These are phyloP conservation scores for Cyclostephanos invisitatus DNA, from an alignment of 108 stramenopile genomes.

Conservation along the genomic window DNA sequence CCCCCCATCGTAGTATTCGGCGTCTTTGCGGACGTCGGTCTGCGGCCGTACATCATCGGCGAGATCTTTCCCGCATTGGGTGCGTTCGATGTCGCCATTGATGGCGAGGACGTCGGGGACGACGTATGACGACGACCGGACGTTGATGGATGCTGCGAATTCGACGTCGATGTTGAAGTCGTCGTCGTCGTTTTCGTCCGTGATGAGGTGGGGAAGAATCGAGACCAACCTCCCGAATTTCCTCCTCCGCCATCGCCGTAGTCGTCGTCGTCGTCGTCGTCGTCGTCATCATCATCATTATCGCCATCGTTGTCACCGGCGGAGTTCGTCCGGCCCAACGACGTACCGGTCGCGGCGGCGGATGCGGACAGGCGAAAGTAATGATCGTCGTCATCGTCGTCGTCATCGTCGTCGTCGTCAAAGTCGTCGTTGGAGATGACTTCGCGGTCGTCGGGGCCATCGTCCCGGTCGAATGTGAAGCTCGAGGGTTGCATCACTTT, in stretches of 20 bases:
- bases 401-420: neutral
- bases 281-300: no score
- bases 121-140: neutral
- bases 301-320: no score
- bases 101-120: no score
- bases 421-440: neutral
- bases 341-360: neutral
- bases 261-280: no score
- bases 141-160: neutral
- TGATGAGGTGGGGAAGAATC: neutral
- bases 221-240: no score
- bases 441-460: neutral
- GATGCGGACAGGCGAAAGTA: neutral
- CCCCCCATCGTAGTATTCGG: neutral
- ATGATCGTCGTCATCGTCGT: neutral
- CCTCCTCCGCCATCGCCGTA: no score
- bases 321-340: neutral
- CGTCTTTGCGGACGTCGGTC: neutral
- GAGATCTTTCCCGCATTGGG: neutral
- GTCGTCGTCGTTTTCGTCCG: neutral
- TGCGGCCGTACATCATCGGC: neutral
- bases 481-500: neutral
- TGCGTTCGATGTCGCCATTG: no score
- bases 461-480: neutral
- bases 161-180: neutral